Conservation (phyloP, 129 eudicot genomes). For the Ambrosia trifida region DNA sequence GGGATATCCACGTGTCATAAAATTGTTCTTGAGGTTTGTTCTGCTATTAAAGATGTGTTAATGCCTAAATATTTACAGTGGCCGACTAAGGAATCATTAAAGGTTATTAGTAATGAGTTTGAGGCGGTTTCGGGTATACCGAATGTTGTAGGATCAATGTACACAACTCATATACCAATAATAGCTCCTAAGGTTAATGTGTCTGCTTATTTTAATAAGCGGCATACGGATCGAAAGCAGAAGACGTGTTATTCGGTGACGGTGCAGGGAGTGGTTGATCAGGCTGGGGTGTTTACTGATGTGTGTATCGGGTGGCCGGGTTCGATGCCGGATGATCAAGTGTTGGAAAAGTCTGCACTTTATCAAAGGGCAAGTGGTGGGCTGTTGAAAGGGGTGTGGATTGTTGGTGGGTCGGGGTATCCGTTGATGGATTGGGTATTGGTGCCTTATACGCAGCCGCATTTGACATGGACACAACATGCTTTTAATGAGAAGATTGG, state of each 20-base stretch:
- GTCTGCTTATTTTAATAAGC: conserved; percentile 69
- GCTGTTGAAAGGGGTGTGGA: conserved; percentile 61
- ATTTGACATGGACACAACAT: conserved; percentile 81
- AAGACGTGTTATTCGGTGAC: conserved; percentile 80
- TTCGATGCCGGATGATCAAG: conserved; percentile 84
- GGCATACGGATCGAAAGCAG: conserved; percentile 72
- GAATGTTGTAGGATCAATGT: conserved; percentile 40
- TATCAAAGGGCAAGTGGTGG: conserved; percentile 71
- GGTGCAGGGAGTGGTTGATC: conserved; percentile 76
- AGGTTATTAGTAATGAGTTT: conserved; percentile 55
- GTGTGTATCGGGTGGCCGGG: conserved; percentile 85
- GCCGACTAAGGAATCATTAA: conserved; percentile 53
- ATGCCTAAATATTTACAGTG: conserved; percentile 84
- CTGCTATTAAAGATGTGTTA: conserved; percentile 76
- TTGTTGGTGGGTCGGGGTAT: conserved; percentile 67
- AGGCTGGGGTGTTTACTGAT: conserved; percentile 64
- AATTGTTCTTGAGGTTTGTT: conserved; percentile 86
- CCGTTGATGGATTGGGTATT: conserved; percentile 80
- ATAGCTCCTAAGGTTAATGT: conserved; percentile 43
- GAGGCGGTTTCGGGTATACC: conserved; percentile 65
- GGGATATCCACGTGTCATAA: conserved; percentile 92
- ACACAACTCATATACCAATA: conserved; percentile 16
- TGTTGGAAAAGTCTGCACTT: conserved; percentile 70
- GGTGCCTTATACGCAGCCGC: conserved; percentile 68
- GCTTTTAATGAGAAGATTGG: conserved; percentile 76